These are phyloP conservation scores for Meredithiella fracta DNA, from an alignment of 2,329 filamentous ascomycete species.

Conservation along the genomic window DNA sequence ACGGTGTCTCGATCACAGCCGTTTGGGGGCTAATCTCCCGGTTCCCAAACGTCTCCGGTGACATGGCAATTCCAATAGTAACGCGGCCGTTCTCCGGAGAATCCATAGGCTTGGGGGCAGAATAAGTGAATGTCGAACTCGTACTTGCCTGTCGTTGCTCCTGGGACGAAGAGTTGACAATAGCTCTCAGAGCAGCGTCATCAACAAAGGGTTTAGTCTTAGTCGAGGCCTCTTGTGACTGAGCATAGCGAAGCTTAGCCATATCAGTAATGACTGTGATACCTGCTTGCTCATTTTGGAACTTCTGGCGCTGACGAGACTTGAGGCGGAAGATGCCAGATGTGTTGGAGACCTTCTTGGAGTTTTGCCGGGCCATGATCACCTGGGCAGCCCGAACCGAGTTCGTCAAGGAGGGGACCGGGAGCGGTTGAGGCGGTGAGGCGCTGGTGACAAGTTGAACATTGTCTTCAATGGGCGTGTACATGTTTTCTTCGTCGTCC, in stretches of 20 bases:
- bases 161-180: conserved; percentile 39
- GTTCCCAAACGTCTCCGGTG: conserved; percentile 27
- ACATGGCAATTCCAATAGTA: conserved; percentile 52
- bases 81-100: conserved; percentile 41
- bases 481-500: conserved; percentile 27
- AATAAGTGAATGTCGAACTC: neutral
- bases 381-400: conserved; percentile 1
- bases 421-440: neutral
- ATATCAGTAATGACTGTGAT: conserved; percentile 58
- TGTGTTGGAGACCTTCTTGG: conserved; percentile 22
- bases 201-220: conserved; percentile 34
- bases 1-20: conserved; percentile 26
- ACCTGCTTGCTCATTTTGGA: conserved; percentile 42
- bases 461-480: conserved; percentile 21
- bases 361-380: conserved; percentile 13
- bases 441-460: conserved; percentile 20
- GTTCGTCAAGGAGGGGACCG: neutral
- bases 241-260: conserved; percentile 28
- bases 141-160: conserved; percentile 19
- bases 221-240: neutral
- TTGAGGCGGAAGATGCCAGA: conserved; percentile 32
- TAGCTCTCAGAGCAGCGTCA: conserved; percentile 39
- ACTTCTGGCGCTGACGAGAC: conserved; percentile 44
- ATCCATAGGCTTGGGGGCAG: neutral
- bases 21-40: conserved; percentile 33